Evolutionary conservation across 108 stramenopile species (phyloP), one percentile per base, ranked within the genome.

Genomic region (Pseudonitzschia pungens): DNA sequence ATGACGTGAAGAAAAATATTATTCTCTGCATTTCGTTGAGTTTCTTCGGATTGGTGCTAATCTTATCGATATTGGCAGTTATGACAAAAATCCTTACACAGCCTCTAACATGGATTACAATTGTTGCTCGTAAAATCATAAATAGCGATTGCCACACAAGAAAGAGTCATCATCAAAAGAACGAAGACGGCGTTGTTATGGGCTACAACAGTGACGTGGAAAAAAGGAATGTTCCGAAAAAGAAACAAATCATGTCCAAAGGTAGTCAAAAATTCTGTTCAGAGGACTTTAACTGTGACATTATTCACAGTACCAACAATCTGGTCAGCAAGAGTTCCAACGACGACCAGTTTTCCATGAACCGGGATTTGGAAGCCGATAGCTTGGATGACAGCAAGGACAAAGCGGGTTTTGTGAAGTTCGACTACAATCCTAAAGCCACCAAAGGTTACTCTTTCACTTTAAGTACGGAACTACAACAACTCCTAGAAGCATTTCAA

Each of bases 71-170:
- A 21, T 69, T 84, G 22, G 72, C 60, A 12, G 42, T 36, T 0
- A 71, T 81, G n/a, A 73, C 82, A 1, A 63, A 48, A 15, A 69
- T 60, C 24, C 67, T 88, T 27, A 85, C 84, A 0, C 32, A 72
- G 36, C 84, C 84, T 10, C 68, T 88, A 26, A 73, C 64, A 15
- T 88, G 83, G 83, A 86, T 88, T 72, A 53, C 75, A 9, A 14
- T 8, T 40, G 72, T 83, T 15, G 82, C 72, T 42, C 55, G 71
- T 24, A 54, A 73, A 10, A 73, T 86, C 42, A 56, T 84, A 29
- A 69, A 74, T 15, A 81, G 69, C 45, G 75, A 65, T 32, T 77
- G 24, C 10, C 24, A 72, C 10, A 59, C 66, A 6, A 59, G 54
- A 26, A 55, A 55, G 26, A 55, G 22, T 1, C 1, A 26, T 11